phyloP scores from a whole-genome alignment of 2,329 filamentous ascomycete species.

The Tolypocladium guangdongense region DNA sequence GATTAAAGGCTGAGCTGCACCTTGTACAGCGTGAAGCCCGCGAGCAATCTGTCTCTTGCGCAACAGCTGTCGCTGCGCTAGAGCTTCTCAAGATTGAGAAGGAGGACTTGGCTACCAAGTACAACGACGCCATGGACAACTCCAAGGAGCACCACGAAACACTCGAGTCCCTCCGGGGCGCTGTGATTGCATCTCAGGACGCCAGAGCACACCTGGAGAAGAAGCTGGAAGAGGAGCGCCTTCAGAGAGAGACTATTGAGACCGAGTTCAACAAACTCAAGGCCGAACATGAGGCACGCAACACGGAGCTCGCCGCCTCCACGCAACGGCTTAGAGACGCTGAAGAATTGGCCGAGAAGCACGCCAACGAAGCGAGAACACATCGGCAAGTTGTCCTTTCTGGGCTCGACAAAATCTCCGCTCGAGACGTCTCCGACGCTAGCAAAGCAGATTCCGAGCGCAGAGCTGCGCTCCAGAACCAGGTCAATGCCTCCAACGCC shows the following conservation, averaged over 20 bases:
- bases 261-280: constrained; percentile 65
- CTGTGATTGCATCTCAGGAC: constrained; percentile 67
- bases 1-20: constrained; percentile 75
- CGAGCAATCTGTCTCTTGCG: constrained; percentile 66
- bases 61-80: constrained; percentile 64
- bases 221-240: constrained; percentile 73
- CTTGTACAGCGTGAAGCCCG: constrained; percentile 65
- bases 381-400: constrained; percentile 75
- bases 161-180: constrained; percentile 64
- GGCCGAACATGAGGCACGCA: constrained; percentile 71
- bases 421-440: constrained; percentile 37
- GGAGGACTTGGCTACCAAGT: constrained; percentile 58
- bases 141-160: constrained; percentile 60
- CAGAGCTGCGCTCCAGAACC: constrained; percentile 62
- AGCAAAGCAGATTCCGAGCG: constrained; percentile 51
- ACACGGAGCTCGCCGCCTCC: constrained; percentile 63
- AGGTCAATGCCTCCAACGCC: constrained; percentile 65
- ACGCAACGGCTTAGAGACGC: constrained; percentile 70
- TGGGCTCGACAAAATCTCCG: constrained; percentile 65
- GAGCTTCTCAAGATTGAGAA: constrained; percentile 81
- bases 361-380: constrained; percentile 76
- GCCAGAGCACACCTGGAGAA: constrained; percentile 68
- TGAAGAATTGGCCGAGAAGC: constrained; percentile 78
- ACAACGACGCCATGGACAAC: constrained; percentile 55
- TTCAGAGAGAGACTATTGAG: constrained; percentile 65